Percentiles rank a stretch among this genome's conserved stretches.
Conservation (phyloP, 1,284 basidiomycete genomes). For the Pisolithus thermaeus region DNA sequence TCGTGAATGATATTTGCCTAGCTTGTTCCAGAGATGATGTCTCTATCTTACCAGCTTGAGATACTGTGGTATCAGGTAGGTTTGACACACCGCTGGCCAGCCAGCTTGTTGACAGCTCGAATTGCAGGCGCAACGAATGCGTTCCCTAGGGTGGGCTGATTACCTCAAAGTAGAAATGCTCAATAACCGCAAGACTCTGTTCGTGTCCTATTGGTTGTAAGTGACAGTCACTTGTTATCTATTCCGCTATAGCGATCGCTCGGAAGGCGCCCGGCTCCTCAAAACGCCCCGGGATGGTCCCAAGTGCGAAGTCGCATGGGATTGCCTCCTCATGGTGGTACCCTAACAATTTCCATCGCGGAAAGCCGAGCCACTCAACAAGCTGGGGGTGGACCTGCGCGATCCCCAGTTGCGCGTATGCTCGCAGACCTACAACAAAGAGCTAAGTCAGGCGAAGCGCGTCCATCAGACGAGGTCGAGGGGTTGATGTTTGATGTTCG, state of each 20-base stretch:
- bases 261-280: constrained; percentile 42
- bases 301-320: constrained; percentile 32
- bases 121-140: constrained; percentile 59
- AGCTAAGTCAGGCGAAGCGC: constrained; percentile 46
- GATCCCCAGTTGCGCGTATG: constrained; percentile 47
- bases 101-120: not conserved
- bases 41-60: constrained; percentile 78
- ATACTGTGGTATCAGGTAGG: constrained; percentile 73
- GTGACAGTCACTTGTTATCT: constrained; percentile 23
- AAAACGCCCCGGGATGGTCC: constrained; percentile 30
- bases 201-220: constrained; percentile 73
- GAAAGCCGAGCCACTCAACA: constrained; percentile 33
- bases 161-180: constrained; percentile 61
- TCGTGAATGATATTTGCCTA: not conserved
- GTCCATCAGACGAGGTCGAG: constrained; percentile 69
- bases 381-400: constrained; percentile 34
- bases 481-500: constrained; percentile 47
- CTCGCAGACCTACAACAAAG: constrained; percentile 58
- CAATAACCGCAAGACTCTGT: constrained; percentile 58
- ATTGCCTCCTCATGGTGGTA: constrained; percentile 54
- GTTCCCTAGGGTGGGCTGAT: constrained; percentile 73
- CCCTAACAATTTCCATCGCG: constrained; percentile 44
- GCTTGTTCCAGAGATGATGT: constrained; percentile 65
- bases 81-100: not conserved
- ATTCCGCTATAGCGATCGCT: not conserved